Evolutionary conservation across 768 basidiomycete genomes (phyloP).

Genomic region (Suillus clintonianus): DNA sequence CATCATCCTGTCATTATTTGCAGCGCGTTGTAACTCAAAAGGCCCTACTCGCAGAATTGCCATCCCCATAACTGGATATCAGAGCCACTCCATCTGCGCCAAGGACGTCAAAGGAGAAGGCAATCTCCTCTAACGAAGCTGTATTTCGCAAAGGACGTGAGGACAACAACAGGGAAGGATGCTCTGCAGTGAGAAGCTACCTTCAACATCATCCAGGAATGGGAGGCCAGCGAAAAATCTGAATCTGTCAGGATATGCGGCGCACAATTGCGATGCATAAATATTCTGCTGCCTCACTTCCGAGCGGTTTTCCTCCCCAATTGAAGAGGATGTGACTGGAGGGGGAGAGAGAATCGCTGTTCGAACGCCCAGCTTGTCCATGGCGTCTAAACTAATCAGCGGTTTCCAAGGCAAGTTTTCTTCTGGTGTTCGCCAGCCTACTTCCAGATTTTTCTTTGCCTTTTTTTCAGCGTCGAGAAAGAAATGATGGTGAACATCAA

Average conservation of each 20-base stretch:
- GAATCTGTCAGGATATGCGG: conserved; percentile 54
- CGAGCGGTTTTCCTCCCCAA: conserved; percentile 42
- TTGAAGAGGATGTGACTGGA: conserved; percentile 44
- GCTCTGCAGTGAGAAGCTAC: conserved; percentile 29
- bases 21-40: not conserved
- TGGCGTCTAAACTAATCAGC: conserved; percentile 56
- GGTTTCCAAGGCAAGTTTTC: conserved; percentile 70
- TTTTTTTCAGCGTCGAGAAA: conserved; percentile 60
- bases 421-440: conserved; percentile 64
- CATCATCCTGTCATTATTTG: not conserved
- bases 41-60: conserved; percentile 51
- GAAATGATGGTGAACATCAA: conserved; percentile 82
- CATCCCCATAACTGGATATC: conserved; percentile 67
- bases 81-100: conserved; percentile 65
- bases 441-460: conserved; percentile 38
- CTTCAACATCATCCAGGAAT: conserved; percentile 61
- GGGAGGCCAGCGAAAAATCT: conserved; percentile 73
- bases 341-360: conserved; percentile 70
- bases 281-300: conserved; percentile 50
- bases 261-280: conserved; percentile 48
- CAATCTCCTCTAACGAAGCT: conserved; percentile 65
- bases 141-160: conserved; percentile 10
- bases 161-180: not conserved
- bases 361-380: conserved; percentile 61
- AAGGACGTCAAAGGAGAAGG: conserved; percentile 60